Evolutionary conservation across 176 grass and related monocot species (phyloP).

Genomic region (Bolboschoenus planiculmis): DNA sequence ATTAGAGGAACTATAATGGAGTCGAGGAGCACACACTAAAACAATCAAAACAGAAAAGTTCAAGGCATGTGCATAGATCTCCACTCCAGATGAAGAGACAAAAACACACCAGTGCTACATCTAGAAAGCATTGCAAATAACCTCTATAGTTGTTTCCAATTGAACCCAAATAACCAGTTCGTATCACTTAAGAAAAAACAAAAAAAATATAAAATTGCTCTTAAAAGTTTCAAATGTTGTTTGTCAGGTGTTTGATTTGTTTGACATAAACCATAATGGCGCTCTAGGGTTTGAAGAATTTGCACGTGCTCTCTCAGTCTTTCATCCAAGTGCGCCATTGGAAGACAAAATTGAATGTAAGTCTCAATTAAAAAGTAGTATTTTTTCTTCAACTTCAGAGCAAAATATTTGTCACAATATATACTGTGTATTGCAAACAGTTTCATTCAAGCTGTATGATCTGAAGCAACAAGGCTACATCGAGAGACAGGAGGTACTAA

Average conservation of each 20-base stretch:
- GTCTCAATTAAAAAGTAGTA: background rate
- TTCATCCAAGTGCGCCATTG: slow-evolving; percentile 60
- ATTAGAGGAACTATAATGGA: background rate
- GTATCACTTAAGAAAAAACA: background rate
- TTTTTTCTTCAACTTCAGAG: background rate
- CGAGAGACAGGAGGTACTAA: slow-evolving; percentile 89
- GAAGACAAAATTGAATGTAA: slow-evolving; percentile 86
- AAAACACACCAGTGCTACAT: background rate
- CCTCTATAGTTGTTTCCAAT: background rate
- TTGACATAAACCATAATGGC: slow-evolving; percentile 72
- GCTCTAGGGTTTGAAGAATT: slow-evolving; percentile 77
- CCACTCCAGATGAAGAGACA: background rate
- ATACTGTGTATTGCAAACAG: slow-evolving; percentile 29
- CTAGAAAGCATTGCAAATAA: background rate
- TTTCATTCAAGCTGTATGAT: slow-evolving; percentile 95
- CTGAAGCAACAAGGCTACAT: slow-evolving; percentile 95
- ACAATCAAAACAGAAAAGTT: background rate
- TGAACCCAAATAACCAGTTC: background rate
- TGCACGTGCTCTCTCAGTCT: slow-evolving; percentile 65
- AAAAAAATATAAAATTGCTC: slow-evolving; percentile 5
- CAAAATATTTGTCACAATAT: slow-evolving; percentile 1
- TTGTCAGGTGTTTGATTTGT: slow-evolving; percentile 69
- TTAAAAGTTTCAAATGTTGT: slow-evolving; percentile 19
- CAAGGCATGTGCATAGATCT: background rate
- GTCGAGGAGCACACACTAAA: background rate